Conservation (phyloP, 1,284 basidiomycete species). For the Quambalaria eucalypti region DNA sequence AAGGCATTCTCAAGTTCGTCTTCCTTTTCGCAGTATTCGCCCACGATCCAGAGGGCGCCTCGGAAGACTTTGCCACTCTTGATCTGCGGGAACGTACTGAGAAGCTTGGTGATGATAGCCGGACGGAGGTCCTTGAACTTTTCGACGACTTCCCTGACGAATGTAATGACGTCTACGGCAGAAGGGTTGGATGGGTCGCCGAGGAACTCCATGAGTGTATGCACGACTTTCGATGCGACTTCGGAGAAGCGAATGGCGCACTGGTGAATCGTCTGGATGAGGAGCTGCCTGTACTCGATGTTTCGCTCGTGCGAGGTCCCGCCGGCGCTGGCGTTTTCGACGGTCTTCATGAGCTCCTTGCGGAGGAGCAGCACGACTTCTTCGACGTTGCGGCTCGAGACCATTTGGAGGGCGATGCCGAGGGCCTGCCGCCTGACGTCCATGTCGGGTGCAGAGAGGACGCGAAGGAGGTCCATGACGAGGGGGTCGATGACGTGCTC, state of each 20-base stretch:
- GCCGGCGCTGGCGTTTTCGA: slow-evolving; percentile 12
- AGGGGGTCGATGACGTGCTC: slow-evolving; percentile 83
- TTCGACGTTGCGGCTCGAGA: slow-evolving; percentile 90
- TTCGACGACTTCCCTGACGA: slow-evolving; percentile 94
- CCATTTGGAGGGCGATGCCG: slow-evolving; percentile 82
- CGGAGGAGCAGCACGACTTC: slow-evolving; percentile 93
- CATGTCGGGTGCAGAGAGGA: slow-evolving; percentile 85
- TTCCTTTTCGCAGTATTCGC: slow-evolving; percentile 62
- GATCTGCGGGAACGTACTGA: slow-evolving; percentile 71
- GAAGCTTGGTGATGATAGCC: slow-evolving; percentile 77
- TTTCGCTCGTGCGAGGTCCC: slow-evolving; percentile 51
- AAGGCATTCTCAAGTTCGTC: slow-evolving; percentile 52
- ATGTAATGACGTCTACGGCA: slow-evolving; percentile 88
- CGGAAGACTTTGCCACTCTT: slow-evolving; percentile 96
- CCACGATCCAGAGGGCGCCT: slow-evolving; percentile 93
- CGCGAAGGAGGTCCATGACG: slow-evolving; percentile 91
- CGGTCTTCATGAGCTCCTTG: slow-evolving; percentile 88
- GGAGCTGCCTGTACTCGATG: slow-evolving; percentile 85
- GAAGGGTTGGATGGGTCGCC: slow-evolving; percentile 92
- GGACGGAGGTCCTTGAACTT: slow-evolving; percentile 85
- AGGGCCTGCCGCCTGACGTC: slow-evolving; percentile 92
- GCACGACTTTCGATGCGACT: slow-evolving; percentile 89
- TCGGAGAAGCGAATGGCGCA: slow-evolving; percentile 98
- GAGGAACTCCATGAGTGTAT: slow-evolving; percentile 96
- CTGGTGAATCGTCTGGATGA: slow-evolving; percentile 95